Evolutionary conservation across 2,329 filamentous ascomycete genomes (phyloP).

Genomic region (Exophiala spinifera): DNA sequence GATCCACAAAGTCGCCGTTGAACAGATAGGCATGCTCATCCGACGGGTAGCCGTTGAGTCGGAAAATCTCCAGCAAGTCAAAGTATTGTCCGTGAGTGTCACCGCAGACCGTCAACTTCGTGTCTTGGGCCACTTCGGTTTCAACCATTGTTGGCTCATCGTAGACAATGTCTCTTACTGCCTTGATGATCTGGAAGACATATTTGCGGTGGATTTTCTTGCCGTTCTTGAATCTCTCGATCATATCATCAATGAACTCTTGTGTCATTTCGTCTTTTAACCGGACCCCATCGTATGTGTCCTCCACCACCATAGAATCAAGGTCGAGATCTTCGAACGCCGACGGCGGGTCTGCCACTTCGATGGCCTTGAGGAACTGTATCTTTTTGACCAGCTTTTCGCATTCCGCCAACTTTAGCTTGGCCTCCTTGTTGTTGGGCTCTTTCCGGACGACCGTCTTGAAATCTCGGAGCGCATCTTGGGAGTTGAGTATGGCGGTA

Average conservation of each 20-base stretch:
- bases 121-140: slow-evolving; percentile 72
- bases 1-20: slow-evolving; percentile 97
- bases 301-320: slow-evolving; percentile 77
- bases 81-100: slow-evolving; percentile 99
- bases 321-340: slow-evolving; percentile 87
- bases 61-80: slow-evolving; percentile 93
- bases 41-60: slow-evolving; percentile 77
- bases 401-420: slow-evolving; percentile 85
- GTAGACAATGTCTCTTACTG: slow-evolving; percentile 84
- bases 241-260: slow-evolving; percentile 98
- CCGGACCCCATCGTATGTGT: slow-evolving; percentile 77
- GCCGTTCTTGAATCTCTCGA: slow-evolving; percentile 87
- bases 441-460: slow-evolving; percentile 84
- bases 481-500: slow-evolving; percentile 83
- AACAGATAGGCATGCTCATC: slow-evolving; percentile 93
- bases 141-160: slow-evolving; percentile 97
- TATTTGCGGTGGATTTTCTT: slow-evolving; percentile 97
- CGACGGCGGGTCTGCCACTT: slow-evolving; percentile 86
- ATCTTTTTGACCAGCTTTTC: slow-evolving; percentile 90
- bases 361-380: slow-evolving; percentile 92
- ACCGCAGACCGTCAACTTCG: slow-evolving; percentile 87
- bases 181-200: slow-evolving; percentile 91
- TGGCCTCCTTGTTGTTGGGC: slow-evolving; percentile 84
- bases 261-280: slow-evolving; percentile 84
- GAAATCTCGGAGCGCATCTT: slow-evolving; percentile 88